Evolutionary conservation across 2,329 filamentous ascomycete genomes (phyloP).

Genomic region (Hyphodiscus sp.): DNA sequence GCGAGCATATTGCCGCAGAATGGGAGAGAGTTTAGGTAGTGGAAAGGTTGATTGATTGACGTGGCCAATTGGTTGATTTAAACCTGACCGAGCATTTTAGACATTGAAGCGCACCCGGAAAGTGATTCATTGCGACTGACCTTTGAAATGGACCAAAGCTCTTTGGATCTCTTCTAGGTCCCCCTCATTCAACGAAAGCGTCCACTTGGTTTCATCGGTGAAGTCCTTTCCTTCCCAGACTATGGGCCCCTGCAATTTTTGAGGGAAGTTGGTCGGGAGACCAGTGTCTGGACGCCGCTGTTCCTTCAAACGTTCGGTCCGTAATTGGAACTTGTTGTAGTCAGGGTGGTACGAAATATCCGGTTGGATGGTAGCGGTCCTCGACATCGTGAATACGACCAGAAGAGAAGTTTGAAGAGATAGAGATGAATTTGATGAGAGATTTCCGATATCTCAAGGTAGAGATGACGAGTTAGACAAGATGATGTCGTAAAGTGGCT

Average conservation of each 20-base stretch:
- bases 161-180: background rate
- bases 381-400: background rate
- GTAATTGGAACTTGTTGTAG: conserved; percentile 44
- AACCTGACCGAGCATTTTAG: conserved; percentile 7
- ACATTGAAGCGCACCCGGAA: background rate
- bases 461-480: background rate
- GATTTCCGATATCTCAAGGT: background rate
- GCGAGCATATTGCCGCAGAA: conserved; percentile 30
- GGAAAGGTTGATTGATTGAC: conserved; percentile 40
- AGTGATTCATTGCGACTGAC: background rate
- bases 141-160: background rate
- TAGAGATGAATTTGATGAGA: background rate
- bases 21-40: conserved; percentile 31
- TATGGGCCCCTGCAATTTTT: background rate
- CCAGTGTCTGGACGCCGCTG: background rate
- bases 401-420: background rate
- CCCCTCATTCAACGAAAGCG: background rate
- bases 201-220: background rate
- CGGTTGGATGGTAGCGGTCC: conserved; percentile 36
- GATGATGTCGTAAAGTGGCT: background rate
- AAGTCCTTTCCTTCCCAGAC: background rate
- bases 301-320: conserved; percentile 37
- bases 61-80: conserved; percentile 31
- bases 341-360: conserved; percentile 54
- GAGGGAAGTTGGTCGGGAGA: background rate